These are phyloP conservation scores for Phlyctochytrium bullatum DNA, from an alignment of 192 early-diverging fungal species.

Conservation along the genomic window DNA sequence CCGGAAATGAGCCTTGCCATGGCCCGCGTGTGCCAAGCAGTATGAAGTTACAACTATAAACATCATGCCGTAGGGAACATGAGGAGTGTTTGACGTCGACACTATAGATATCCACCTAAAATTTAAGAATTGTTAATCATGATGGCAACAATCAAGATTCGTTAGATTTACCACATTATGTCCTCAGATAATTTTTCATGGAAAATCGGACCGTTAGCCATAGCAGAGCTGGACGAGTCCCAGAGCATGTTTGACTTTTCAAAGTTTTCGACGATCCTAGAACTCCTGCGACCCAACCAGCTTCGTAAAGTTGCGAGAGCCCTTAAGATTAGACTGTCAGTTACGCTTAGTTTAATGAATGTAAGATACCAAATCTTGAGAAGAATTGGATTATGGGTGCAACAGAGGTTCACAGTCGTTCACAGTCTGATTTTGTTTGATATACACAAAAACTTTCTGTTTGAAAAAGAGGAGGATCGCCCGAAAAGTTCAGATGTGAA, in stretches of 20 bases:
- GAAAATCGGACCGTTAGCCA: slow-evolving; percentile 43
- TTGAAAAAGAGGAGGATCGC: slow-evolving; percentile 32
- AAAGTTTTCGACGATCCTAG: slow-evolving; percentile 30
- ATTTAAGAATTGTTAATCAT: too few species aligned
- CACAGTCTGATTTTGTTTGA: slow-evolving; percentile 38
- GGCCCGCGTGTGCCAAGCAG: not conserved
- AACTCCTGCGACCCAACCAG: slow-evolving; percentile 20
- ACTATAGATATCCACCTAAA: too few species aligned
- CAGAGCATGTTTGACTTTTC: slow-evolving; percentile 32
- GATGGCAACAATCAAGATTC: too few species aligned
- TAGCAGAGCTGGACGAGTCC: slow-evolving; percentile 48
- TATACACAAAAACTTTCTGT: slow-evolving; percentile 31
- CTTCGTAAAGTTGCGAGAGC: slow-evolving; percentile 25
- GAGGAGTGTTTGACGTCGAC: not conserved
- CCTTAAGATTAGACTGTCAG: slow-evolving; percentile 34
- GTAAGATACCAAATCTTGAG: slow-evolving; percentile 46
- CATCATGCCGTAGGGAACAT: not conserved
- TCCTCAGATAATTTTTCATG: slow-evolving; percentile 21
- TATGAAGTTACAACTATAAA: not conserved
- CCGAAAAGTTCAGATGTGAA: slow-evolving; percentile 23
- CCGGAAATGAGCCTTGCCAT: not conserved
- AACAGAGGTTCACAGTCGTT: slow-evolving; percentile 40
- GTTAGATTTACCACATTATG: too few species aligned
- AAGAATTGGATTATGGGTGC: slow-evolving; percentile 45
- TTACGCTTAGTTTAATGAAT: not conserved